phyloP scores from a whole-genome alignment of 2,329 filamentous ascomycete species.

The Xylariaceae sp. region DNA sequence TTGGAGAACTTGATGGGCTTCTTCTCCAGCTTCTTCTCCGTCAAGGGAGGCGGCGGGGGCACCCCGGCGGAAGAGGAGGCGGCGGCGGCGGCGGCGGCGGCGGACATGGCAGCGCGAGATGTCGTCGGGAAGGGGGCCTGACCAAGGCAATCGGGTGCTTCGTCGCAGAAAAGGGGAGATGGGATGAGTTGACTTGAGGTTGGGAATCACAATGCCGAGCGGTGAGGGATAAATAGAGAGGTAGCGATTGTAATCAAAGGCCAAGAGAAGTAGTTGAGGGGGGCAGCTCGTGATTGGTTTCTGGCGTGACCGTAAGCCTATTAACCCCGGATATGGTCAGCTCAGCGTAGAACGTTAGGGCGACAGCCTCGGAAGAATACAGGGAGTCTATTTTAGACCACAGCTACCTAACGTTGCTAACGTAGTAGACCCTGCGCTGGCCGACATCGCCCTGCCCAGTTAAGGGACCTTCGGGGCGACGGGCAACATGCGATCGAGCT shows the following conservation, averaged over 20 bases:
- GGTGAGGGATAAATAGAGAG: constrained; percentile 15
- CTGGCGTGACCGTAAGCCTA: no score
- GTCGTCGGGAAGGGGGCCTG: constrained; percentile 73
- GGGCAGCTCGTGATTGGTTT: background rate
- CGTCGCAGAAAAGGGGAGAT: constrained; percentile 60
- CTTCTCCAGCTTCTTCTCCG: constrained; percentile 75
- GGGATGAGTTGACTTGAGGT: constrained; percentile 14
- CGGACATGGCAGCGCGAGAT: constrained; percentile 64
- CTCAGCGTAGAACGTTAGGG: constrained; percentile 16
- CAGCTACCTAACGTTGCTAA: no score
- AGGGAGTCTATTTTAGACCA: no score
- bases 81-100: constrained; percentile 57
- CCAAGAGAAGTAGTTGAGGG: constrained; percentile 9
- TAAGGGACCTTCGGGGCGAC: no score
- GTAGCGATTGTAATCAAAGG: background rate
- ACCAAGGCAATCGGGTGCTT: constrained; percentile 97
- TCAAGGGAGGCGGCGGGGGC: constrained; percentile 52
- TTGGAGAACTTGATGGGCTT: constrained; percentile 99
- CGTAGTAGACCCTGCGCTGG: no score
- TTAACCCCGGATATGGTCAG: constrained; percentile 20
- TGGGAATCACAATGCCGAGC: constrained; percentile 4
- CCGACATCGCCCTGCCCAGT: no score
- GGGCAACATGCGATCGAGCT: no score
- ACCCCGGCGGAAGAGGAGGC: constrained; percentile 52
- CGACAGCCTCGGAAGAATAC: no score